Conservation (phyloP, 257 asterid genomes). For the Plantago ovata region DNA sequence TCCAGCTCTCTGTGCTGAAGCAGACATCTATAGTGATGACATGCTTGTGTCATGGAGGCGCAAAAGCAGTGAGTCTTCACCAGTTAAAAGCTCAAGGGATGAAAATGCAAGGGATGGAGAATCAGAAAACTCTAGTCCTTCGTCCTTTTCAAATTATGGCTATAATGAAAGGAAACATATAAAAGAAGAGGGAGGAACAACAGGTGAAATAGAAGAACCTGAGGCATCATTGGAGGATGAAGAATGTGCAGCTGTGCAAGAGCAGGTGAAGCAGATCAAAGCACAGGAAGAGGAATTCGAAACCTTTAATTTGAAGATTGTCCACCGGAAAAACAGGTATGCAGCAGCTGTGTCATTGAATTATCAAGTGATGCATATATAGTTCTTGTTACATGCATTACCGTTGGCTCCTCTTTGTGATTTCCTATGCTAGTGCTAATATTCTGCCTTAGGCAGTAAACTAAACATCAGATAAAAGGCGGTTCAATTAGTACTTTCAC, state of each 20-base stretch:
- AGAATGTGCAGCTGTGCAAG: constrained; percentile 95
- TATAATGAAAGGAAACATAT: constrained; percentile 49
- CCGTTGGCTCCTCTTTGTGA: background rate
- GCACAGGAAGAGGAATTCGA: constrained; percentile 98
- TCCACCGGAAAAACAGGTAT: constrained; percentile 96
- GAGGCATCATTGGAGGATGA: constrained; percentile 75
- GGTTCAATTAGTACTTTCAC: background rate
- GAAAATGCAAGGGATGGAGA: constrained; percentile 47
- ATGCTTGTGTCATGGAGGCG: constrained; percentile 70
- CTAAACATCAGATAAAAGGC: constrained; percentile 1
- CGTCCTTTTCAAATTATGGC: constrained; percentile 73
- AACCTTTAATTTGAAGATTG: constrained; percentile 86
- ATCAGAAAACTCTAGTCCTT: constrained; percentile 81
- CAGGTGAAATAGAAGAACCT: constrained; percentile 54
- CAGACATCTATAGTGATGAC: constrained; percentile 49
- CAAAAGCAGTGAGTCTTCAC: constrained; percentile 68
- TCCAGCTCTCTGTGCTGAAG: constrained; percentile 45
- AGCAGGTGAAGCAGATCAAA: constrained; percentile 95
- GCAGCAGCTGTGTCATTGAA: constrained; percentile 15
- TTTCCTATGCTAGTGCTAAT: constrained; percentile 4
- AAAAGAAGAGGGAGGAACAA: constrained; percentile 43
- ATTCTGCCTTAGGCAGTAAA: background rate
- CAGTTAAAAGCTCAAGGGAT: constrained; percentile 62
- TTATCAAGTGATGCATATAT: constrained; percentile 19
- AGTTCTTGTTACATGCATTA: background rate